Percentiles rank a stretch among this genome's conserved stretches.
Conservation (phyloP, 2,329 filamentous ascomycete genomes). For the Aspergillus sp. region DNA sequence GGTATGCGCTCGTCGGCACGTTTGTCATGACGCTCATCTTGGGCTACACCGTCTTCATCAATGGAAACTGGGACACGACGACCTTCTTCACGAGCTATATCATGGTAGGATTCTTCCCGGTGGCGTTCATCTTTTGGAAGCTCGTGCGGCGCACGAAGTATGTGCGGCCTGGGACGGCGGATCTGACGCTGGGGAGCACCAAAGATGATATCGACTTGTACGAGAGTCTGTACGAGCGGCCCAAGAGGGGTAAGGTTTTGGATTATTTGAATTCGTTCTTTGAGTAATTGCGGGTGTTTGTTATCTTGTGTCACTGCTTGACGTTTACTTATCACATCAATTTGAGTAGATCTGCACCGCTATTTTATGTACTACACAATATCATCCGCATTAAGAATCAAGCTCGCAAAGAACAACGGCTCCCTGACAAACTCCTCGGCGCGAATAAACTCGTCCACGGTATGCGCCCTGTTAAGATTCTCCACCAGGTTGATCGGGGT, state of each 20-base stretch:
- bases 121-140: constrained; percentile 68
- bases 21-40: constrained; percentile 67
- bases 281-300: not conserved
- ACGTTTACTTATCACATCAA: no score
- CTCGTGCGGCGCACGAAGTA: constrained; percentile 59
- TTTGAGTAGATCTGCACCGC: no score
- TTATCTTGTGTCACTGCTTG: not conserved
- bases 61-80: constrained; percentile 59
- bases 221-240: constrained; percentile 9
- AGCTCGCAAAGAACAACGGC: constrained; percentile 25
- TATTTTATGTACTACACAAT: not conserved
- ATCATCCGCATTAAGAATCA: constrained; percentile 27
- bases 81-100: constrained; percentile 71
- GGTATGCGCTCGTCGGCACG: constrained; percentile 60
- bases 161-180: constrained; percentile 53
- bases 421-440: constrained; percentile 25
- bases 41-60: constrained; percentile 70
- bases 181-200: constrained; percentile 42
- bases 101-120: constrained; percentile 61
- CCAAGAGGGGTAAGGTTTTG: constrained; percentile 1
- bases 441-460: constrained; percentile 33
- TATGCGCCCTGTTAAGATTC: constrained; percentile 33
- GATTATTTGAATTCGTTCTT: constrained; percentile 3
- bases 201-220: constrained; percentile 28
- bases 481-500: constrained; percentile 20